phyloP scores from a whole-genome alignment of 1,284 basidiomycete genomes.

The Cryptococcus sp. region DNA sequence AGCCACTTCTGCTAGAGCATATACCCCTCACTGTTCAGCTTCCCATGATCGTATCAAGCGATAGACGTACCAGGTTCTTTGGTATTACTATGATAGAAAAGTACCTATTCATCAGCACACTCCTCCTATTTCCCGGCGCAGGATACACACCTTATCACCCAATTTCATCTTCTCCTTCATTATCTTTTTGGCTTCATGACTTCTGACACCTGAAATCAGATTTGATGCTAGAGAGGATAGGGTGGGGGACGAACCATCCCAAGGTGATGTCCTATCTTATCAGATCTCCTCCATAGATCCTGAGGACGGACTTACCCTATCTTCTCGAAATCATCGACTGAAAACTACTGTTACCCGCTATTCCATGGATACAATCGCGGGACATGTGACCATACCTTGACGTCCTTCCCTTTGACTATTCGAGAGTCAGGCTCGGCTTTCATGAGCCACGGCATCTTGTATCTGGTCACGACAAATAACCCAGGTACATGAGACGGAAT shows the following conservation, averaged over 20 bases:
- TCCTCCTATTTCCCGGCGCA: too few species aligned
- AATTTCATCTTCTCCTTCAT: conserved; percentile 82
- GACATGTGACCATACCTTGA: conserved; percentile 60
- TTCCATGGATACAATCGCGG: not conserved
- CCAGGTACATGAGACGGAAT: too few species aligned
- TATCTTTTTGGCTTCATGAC: conserved; percentile 84
- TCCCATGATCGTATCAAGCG: not conserved
- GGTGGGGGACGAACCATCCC: conserved; percentile 64
- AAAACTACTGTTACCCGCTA: conserved; percentile 59
- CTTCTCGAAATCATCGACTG: conserved; percentile 79
- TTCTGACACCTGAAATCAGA: conserved; percentile 52
- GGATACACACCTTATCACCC: conserved; percentile 65
- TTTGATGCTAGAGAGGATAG: not conserved
- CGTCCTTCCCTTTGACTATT: conserved; percentile 82
- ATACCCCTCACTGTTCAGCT: conserved; percentile 59
- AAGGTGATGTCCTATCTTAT: conserved; percentile 60
- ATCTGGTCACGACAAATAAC: not conserved
- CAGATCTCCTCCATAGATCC: not conserved
- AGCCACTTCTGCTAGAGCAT: conserved; percentile 73
- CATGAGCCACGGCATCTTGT: conserved; percentile 64
- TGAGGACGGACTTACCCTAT: conserved; percentile 42
- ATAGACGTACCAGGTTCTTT: conserved; percentile 66
- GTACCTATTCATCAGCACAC: conserved; percentile 30
- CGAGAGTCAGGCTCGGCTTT: conserved; percentile 88
- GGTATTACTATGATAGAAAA: conserved; percentile 86